phyloP scores from a whole-genome alignment of 768 basidiomycete genomes.

The Strobilomyces echinocephalus region DNA sequence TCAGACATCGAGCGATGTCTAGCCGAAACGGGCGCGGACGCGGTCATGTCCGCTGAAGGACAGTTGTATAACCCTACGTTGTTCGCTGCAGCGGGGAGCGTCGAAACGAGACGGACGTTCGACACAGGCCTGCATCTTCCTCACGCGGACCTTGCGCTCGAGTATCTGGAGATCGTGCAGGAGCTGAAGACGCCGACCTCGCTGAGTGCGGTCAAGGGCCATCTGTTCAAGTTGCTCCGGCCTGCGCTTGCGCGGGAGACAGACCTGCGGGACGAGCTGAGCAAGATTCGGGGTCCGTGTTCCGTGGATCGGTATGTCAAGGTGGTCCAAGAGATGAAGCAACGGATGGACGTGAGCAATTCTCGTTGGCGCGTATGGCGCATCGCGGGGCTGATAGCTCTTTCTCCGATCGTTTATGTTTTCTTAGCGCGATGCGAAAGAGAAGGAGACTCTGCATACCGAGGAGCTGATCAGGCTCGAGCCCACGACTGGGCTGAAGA shows the following conservation, averaged over 20 bases:
- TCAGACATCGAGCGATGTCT: constrained; percentile 81
- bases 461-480: constrained; percentile 42
- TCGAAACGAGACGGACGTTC: constrained; percentile 18
- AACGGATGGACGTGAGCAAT: constrained; percentile 48
- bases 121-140: constrained; percentile 47
- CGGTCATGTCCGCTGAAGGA: constrained; percentile 93
- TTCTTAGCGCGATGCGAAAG: constrained; percentile 46
- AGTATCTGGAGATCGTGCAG: constrained; percentile 81
- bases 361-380: neutral
- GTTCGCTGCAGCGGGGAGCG: constrained; percentile 43
- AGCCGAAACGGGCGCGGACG: constrained; percentile 81
- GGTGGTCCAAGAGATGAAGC: constrained; percentile 56
- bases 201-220: constrained; percentile 79
- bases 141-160: constrained; percentile 66
- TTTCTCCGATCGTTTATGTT: neutral
- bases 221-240: constrained; percentile 88
- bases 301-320: constrained; percentile 39
- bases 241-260: constrained; percentile 62
- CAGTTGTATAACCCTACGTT: constrained; percentile 89
- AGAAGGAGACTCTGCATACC: constrained; percentile 20
- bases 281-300: constrained; percentile 37
- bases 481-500: constrained; percentile 43
- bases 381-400: neutral
- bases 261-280: constrained; percentile 72
- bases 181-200: constrained; percentile 58